Evolutionary conservation across 495 filamentous ascomycete genomes (phyloP).

Genomic region (Aspergillus coremiiformis): DNA sequence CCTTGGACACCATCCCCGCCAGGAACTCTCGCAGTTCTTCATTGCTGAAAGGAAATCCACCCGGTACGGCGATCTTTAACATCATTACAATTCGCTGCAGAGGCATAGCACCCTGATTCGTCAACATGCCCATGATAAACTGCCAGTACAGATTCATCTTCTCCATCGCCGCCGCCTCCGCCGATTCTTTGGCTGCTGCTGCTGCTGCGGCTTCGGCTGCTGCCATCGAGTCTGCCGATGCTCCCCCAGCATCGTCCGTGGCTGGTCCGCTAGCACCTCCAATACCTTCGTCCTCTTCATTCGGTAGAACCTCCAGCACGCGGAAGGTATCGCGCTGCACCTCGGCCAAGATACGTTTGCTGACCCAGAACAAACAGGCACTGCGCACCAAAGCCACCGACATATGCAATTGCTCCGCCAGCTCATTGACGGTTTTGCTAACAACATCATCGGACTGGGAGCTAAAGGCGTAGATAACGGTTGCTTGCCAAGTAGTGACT

Average conservation of each 20-base stretch:
- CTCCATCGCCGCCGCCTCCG: slow-evolving; percentile 53
- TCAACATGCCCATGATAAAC: slow-evolving; percentile 92
- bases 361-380: slow-evolving; percentile 80
- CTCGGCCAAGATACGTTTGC: slow-evolving; percentile 67
- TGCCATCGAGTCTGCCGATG: slow-evolving; percentile 30
- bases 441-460: slow-evolving; percentile 24
- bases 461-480: slow-evolving; percentile 82
- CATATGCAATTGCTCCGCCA: slow-evolving; percentile 66
- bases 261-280: slow-evolving; percentile 13
- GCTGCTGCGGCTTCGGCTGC: slow-evolving; percentile 48
- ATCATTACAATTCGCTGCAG: slow-evolving; percentile 80
- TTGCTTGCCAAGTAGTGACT: slow-evolving; percentile 82
- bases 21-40: slow-evolving; percentile 69
- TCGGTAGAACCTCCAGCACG: slow-evolving; percentile 57
- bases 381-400: slow-evolving; percentile 63
- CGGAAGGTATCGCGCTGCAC: slow-evolving; percentile 44
- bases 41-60: slow-evolving; percentile 80
- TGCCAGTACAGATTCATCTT: slow-evolving; percentile 81
- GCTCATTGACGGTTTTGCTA: slow-evolving; percentile 50
- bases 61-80: slow-evolving; percentile 81
- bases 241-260: slow-evolving; percentile 27
- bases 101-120: slow-evolving; percentile 77
- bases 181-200: slow-evolving; percentile 37
- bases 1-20: slow-evolving; percentile 60
- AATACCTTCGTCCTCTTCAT: slow-evolving; percentile 35